Evolutionary conservation across 1,139 yeast species (phyloP).

Genomic region (Geotrichum siamense): DNA sequence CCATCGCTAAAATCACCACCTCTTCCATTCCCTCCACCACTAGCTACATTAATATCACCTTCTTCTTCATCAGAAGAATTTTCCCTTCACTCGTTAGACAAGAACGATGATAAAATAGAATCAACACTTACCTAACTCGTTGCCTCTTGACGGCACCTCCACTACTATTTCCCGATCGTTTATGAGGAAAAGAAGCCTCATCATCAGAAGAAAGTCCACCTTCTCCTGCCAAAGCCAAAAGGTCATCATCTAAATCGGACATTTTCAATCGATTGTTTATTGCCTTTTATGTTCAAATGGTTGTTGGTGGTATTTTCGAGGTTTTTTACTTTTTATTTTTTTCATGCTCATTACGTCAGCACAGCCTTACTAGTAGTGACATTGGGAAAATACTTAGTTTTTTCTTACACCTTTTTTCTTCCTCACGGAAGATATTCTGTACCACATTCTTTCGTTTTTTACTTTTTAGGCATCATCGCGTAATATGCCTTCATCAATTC

Average conservation of each 20-base stretch:
- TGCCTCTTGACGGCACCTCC: conserved; percentile 22
- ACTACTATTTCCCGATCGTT: conserved; percentile 8
- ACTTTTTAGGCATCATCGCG: too few relatives aligned
- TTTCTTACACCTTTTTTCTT: neutral
- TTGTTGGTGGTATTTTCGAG: too few relatives aligned
- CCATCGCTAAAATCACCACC: conserved; percentile 28
- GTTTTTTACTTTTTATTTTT: too few relatives aligned
- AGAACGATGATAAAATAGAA: neutral
- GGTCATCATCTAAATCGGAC: conserved; percentile 52
- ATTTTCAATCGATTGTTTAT: too few relatives aligned
- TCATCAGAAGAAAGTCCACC: conserved; percentile 34
- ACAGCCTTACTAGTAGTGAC: too few relatives aligned
- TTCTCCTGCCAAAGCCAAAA: conserved; percentile 84
- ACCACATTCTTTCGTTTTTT: too few relatives aligned
- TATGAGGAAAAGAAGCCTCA: conserved; percentile 19
- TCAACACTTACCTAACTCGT: conserved; percentile 21
- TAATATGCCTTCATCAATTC: too few relatives aligned
- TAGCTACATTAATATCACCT: conserved; percentile 31
- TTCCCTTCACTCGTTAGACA: conserved; percentile 1
- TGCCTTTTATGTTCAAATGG: too few relatives aligned
- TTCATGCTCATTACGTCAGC: too few relatives aligned
- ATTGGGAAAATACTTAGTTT: too few relatives aligned
- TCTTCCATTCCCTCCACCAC: too few relatives aligned
- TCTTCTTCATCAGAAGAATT: conserved; percentile 28
- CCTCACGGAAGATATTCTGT: too few relatives aligned